Percentiles rank a stretch among this genome's conserved stretches.
phyloP scores from a whole-genome alignment of 768 basidiomycete species.

The Boletus vermiculosoides region DNA sequence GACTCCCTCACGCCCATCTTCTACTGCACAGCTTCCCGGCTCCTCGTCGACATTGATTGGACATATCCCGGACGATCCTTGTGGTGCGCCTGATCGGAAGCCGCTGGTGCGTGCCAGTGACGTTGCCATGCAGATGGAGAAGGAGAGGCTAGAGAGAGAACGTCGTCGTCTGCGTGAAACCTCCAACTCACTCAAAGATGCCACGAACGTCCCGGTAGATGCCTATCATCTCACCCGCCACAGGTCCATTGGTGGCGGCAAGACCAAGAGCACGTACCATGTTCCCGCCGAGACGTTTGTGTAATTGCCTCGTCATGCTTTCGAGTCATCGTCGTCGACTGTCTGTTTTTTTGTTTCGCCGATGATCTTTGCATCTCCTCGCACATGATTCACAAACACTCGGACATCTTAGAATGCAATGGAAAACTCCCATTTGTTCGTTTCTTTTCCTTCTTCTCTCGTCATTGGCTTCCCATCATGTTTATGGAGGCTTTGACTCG shows the following conservation, averaged over 20 bases:
- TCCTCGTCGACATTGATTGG: conserved; percentile 18
- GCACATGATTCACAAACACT: background rate
- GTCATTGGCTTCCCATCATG: background rate
- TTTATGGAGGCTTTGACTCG: conserved; percentile 11
- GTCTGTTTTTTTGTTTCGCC: background rate
- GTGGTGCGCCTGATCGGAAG: conserved; percentile 16
- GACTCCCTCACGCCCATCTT: conserved; percentile 24
- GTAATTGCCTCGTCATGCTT: background rate
- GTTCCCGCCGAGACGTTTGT: conserved; percentile 16
- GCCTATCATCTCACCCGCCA: conserved; percentile 21
- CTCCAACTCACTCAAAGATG: conserved; percentile 28
- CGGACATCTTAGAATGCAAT: conserved; percentile 21
- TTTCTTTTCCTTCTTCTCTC: background rate
- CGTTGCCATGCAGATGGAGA: conserved; percentile 53
- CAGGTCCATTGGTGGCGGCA: conserved; percentile 14
- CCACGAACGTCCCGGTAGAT: conserved; percentile 27
- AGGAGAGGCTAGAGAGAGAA: conserved; percentile 39
- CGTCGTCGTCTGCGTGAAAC: conserved; percentile 28
- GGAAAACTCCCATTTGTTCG: background rate
- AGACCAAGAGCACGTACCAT: conserved; percentile 14
- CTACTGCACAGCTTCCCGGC: conserved; percentile 16
- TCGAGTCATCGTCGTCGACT: background rate
- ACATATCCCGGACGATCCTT: conserved; percentile 15
- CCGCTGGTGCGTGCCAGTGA: conserved; percentile 50
- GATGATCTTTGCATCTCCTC: background rate